These are phyloP conservation scores for Scheffersomyces lignosus DNA, from an alignment of 805 yeast genomes.

Conservation along the genomic window DNA sequence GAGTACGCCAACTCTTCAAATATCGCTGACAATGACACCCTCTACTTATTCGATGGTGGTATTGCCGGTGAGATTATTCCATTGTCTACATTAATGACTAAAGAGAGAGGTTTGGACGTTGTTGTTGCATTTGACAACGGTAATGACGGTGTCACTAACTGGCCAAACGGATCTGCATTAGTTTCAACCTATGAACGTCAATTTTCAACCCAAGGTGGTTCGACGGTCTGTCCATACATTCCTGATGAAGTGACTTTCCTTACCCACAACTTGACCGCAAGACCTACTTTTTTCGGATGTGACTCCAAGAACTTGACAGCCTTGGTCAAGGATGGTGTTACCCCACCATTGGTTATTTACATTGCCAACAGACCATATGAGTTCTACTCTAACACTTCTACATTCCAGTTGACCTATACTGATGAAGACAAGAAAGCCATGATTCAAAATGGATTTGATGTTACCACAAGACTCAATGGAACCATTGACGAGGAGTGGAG, in stretches of 20 bases:
- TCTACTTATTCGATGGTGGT: conserved; percentile 41
- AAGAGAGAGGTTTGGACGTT: conserved; percentile 35
- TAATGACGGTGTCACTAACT: conserved; percentile 24
- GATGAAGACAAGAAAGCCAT: conserved; percentile 57
- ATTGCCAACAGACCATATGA: conserved; percentile 72
- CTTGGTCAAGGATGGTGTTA: conserved; percentile 36
- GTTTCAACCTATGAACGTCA: conserved; percentile 35
- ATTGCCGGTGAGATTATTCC: conserved; percentile 38
- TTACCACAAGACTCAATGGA: conserved; percentile 61
- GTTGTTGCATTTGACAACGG: conserved; percentile 39
- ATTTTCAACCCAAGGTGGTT: conserved; percentile 46
- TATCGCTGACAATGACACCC: conserved; percentile 26
- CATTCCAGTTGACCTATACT: conserved; percentile 63
- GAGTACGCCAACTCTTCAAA: conserved; percentile 26
- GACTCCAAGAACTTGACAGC: conserved; percentile 61
- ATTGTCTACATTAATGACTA: conserved; percentile 31
- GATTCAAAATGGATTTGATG: conserved; percentile 74
- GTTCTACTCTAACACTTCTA: conserved; percentile 68
- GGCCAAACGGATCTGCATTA: conserved; percentile 38
- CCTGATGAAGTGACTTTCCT: conserved; percentile 68
- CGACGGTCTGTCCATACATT: conserved; percentile 75
- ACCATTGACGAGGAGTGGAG: conserved; percentile 70
- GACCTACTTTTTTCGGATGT: conserved; percentile 85
- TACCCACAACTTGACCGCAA: conserved; percentile 58
- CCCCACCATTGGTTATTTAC: conserved; percentile 78